phyloP scores from a whole-genome alignment of 2,329 filamentous ascomycete genomes.

The Diplodia intermedia region DNA sequence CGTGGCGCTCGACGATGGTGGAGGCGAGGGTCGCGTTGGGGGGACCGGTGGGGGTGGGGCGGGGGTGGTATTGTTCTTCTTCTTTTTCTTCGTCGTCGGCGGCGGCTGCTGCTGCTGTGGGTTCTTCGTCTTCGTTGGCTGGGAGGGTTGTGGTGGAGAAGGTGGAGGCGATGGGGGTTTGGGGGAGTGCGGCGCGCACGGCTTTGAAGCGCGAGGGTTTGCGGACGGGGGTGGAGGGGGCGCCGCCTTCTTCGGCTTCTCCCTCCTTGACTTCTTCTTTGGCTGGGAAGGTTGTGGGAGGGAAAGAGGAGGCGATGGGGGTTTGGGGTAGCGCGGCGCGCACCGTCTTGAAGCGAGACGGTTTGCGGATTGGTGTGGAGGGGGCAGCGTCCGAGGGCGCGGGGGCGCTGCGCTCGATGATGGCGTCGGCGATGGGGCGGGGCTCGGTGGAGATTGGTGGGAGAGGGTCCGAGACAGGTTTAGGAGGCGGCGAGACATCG shows the following conservation, averaged over 20 bases:
- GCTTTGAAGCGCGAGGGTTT: slow-evolving; percentile 52
- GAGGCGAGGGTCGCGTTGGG: slow-evolving; percentile 64
- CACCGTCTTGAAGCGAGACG: slow-evolving; percentile 52
- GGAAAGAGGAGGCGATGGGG: neutral
- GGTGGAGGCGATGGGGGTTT: neutral
- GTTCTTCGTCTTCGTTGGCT: neutral
- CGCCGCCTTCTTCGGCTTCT: neutral
- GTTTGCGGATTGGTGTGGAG: slow-evolving; percentile 35
- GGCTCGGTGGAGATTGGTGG: slow-evolving; percentile 21
- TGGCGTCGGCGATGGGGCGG: slow-evolving; percentile 43
- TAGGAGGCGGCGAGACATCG: slow-evolving; percentile 68
- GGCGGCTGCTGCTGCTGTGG: neutral
- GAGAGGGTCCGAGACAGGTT: neutral
- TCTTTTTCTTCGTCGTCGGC: neutral
- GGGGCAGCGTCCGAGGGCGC: slow-evolving; percentile 25
- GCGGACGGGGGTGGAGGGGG: slow-evolving; percentile 33
- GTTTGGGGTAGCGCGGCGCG: slow-evolving; percentile 35
- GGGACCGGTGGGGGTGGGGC: slow-evolving; percentile 49
- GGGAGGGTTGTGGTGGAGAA: neutral
- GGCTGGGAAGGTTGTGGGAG: neutral
- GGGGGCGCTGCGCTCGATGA: slow-evolving; percentile 43
- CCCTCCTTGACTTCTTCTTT: neutral
- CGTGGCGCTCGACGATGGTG: slow-evolving; percentile 63
- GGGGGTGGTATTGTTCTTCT: slow-evolving; percentile 27
- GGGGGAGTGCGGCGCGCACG: slow-evolving; percentile 36